phyloP scores from a whole-genome alignment of 2,329 filamentous ascomycete genomes.

The Fusarium beomiforme region DNA sequence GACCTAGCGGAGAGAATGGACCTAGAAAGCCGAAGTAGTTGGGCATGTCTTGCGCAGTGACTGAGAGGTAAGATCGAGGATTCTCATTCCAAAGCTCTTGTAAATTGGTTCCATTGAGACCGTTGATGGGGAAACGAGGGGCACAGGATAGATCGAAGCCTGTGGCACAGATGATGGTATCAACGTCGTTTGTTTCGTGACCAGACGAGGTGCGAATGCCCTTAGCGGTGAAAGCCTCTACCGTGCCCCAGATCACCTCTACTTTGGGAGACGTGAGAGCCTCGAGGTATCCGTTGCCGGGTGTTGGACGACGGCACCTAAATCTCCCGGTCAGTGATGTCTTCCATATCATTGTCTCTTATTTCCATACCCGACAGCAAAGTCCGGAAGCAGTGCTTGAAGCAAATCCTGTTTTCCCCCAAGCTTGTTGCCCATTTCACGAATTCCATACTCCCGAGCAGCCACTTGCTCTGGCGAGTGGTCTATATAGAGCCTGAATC shows the following conservation, averaged over 20 bases:
- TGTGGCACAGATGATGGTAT: background rate
- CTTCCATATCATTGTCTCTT: fast-evolving
- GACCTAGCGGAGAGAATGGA: background rate
- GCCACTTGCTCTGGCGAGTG: background rate
- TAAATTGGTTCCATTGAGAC: background rate
- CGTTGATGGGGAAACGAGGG: background rate
- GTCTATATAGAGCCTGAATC: background rate
- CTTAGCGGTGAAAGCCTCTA: background rate
- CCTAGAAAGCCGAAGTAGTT: background rate
- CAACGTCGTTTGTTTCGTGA: background rate
- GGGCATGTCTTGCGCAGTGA: background rate
- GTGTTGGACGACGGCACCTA: background rate
- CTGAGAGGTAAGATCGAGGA: background rate
- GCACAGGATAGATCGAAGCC: background rate
- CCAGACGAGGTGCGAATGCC: background rate
- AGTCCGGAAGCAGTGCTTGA: background rate
- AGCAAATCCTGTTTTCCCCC: background rate
- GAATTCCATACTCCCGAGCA: background rate
- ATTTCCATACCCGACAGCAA: background rate
- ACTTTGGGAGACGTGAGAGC: background rate
- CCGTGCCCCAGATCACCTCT: background rate
- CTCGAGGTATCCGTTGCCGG: background rate
- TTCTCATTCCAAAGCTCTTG: background rate
- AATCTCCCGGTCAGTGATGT: fast-evolving
- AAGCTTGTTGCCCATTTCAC: background rate